Evolutionary conservation across 371 early-diverging fungal genomes (phyloP).

Genomic region (Parasitella parasitica): DNA sequence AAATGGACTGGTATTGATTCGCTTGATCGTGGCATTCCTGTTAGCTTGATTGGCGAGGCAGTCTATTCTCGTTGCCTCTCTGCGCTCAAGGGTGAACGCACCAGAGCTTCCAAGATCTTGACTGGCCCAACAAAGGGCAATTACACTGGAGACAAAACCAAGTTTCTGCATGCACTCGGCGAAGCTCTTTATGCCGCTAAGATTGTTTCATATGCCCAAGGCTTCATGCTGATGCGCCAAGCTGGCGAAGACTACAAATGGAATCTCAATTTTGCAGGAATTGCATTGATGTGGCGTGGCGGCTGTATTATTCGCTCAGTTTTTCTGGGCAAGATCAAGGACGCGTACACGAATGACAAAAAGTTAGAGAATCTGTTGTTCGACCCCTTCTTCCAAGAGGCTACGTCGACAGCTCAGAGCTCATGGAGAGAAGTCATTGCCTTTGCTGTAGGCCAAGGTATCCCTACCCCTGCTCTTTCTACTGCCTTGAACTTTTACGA

Average conservation of each 20-base stretch:
- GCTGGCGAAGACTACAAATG: constrained; percentile 89
- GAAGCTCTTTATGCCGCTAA: constrained; percentile 95
- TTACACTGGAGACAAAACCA: constrained; percentile 81
- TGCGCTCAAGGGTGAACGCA: constrained; percentile 91
- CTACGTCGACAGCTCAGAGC: constrained; percentile 75
- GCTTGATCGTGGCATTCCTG: constrained; percentile 90
- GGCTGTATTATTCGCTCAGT: constrained; percentile 97
- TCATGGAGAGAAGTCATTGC: constrained; percentile 90
- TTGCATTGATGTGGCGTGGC: constrained; percentile 98
- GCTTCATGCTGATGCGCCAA: constrained; percentile 97
- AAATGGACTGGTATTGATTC: constrained; percentile 97
- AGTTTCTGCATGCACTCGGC: constrained; percentile 83
- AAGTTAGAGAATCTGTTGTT: constrained; percentile 83
- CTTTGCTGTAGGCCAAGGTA: constrained; percentile 78
- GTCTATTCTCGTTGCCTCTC: constrained; percentile 97
- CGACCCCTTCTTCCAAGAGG: constrained; percentile 92
- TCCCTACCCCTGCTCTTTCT: constrained; percentile 90
- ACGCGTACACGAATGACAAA: constrained; percentile 85
- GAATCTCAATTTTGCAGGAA: constrained; percentile 93
- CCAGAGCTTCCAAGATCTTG: constrained; percentile 82
- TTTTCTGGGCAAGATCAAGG: constrained; percentile 94
- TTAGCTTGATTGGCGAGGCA: constrained; percentile 96
- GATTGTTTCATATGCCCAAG: constrained; percentile 98
- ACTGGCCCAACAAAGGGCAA: constrained; percentile 63
- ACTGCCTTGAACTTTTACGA: constrained; percentile 95